Percentiles rank a stretch among this genome's conserved stretches.
phyloP scores from a whole-genome alignment of 1,284 basidiomycete species.

The Ganoderma multipileum region DNA sequence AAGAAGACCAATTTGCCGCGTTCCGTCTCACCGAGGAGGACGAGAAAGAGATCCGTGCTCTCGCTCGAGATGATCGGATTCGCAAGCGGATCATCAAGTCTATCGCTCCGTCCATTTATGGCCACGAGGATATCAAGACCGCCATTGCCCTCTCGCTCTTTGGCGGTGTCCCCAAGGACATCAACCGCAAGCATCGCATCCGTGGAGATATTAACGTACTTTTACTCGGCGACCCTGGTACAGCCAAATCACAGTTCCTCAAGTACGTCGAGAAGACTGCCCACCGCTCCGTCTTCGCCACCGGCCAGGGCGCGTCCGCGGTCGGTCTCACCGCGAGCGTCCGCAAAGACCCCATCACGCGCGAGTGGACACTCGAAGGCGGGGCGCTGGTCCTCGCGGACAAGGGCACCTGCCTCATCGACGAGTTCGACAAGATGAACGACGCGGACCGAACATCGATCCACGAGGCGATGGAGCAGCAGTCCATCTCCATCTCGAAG shows the following conservation, averaged over 20 bases:
- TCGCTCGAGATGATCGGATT: slow-evolving; percentile 92
- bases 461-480: slow-evolving; percentile 99
- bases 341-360: slow-evolving; percentile 95
- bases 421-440: slow-evolving; percentile 99
- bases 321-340: slow-evolving; percentile 99
- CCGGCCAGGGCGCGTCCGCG: slow-evolving; percentile 96
- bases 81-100: slow-evolving; percentile 98
- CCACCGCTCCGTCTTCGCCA: slow-evolving; percentile 96
- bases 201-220: slow-evolving; percentile 98
- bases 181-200: slow-evolving; percentile 95
- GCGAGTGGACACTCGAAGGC: slow-evolving; percentile 99
- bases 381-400: slow-evolving; percentile 97
- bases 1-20: slow-evolving; percentile 94
- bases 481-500: slow-evolving; percentile 99
- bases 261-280: slow-evolving; percentile 99
- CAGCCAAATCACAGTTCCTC: slow-evolving; percentile 98
- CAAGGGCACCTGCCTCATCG: slow-evolving; percentile 98
- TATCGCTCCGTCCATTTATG: slow-evolving; percentile 98
- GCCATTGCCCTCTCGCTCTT: slow-evolving; percentile 96
- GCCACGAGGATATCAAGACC: slow-evolving; percentile 99
- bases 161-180: slow-evolving; percentile 93
- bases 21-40: slow-evolving; percentile 98
- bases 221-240: slow-evolving; percentile 96
- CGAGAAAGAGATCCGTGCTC: slow-evolving; percentile 87
- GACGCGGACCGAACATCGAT: slow-evolving; percentile 97